phyloP scores from a whole-genome alignment of 176 grass and related monocot species.

The Luzula sylvatica region DNA sequence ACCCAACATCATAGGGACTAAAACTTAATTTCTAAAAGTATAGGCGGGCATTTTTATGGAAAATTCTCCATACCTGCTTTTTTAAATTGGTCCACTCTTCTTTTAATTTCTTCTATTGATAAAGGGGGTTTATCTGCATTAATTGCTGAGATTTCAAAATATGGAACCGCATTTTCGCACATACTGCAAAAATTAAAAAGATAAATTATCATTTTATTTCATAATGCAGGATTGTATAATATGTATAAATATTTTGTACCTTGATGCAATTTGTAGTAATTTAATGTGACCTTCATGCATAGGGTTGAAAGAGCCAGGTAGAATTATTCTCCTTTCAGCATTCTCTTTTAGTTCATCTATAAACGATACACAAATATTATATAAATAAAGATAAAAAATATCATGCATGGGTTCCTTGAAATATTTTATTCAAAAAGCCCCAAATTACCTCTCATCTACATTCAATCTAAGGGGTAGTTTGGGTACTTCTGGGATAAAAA shows the following conservation, averaged over 20 bases:
- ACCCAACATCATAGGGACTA: constrained; percentile 8
- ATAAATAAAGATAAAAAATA: too few species aligned
- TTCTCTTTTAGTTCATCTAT: constrained; percentile 32
- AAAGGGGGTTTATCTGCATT: constrained; percentile 89
- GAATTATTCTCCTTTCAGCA: constrained; percentile 58
- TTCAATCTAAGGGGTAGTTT: too few species aligned
- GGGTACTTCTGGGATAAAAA: too few species aligned
- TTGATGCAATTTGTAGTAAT: constrained; percentile 68
- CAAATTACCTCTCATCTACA: too few species aligned
- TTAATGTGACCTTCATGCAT: constrained; percentile 92
- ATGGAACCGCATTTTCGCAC: constrained; percentile 58
- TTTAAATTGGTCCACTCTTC: constrained; percentile 73
- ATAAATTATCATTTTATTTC: background rate
- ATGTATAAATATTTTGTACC: constrained; percentile 24
- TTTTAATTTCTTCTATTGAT: constrained; percentile 68
- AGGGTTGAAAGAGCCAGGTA: constrained; percentile 98
- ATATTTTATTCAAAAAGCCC: too few species aligned
- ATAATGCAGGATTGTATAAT: background rate
- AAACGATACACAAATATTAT: constrained; percentile 17
- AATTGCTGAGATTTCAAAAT: constrained; percentile 95
- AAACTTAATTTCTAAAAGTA: too few species aligned
- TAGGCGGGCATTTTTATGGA: too few species aligned
- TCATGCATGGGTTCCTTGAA: too few species aligned
- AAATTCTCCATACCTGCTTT: constrained; percentile 70
- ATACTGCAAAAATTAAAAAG: constrained; percentile 48